Evolutionary conservation across 805 yeast species (phyloP).

Genomic region (Tetrapisispora fleetii): DNA sequence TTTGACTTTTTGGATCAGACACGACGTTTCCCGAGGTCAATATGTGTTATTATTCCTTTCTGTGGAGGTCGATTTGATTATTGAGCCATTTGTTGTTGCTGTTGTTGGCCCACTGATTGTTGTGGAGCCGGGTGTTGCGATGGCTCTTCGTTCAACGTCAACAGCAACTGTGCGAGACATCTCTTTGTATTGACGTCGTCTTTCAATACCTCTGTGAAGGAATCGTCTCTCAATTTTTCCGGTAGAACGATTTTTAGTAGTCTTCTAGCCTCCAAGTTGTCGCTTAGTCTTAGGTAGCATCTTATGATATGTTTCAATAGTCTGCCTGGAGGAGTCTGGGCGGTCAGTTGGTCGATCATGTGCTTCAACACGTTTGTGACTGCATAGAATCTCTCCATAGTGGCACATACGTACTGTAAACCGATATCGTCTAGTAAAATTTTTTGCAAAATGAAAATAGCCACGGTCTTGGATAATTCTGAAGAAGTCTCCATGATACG

Average conservation of each 20-base stretch:
- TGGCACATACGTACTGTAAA: conserved; percentile 83
- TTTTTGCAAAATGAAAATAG: conserved; percentile 90
- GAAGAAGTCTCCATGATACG: conserved; percentile 93
- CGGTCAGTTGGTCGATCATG: conserved; percentile 81
- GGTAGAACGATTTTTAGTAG: conserved; percentile 79
- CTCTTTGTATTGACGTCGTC: conserved; percentile 86
- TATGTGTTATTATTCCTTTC: background rate
- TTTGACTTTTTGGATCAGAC: too few species aligned
- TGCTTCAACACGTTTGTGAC: conserved; percentile 77
- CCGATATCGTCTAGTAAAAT: conserved; percentile 89
- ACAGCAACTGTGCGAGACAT: conserved; percentile 73
- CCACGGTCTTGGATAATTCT: conserved; percentile 90
- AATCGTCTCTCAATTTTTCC: conserved; percentile 63
- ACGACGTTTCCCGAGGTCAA: too few species aligned
- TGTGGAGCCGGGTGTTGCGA: background rate
- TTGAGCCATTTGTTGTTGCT: background rate
- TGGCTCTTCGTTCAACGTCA: conserved; percentile 44
- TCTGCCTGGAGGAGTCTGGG: conserved; percentile 63
- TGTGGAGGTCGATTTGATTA: background rate
- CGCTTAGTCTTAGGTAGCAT: conserved; percentile 84
- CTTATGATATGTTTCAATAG: conserved; percentile 86
- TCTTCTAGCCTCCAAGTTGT: conserved; percentile 81
- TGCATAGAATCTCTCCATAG: conserved; percentile 89
- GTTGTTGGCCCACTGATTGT: background rate
- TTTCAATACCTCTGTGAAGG: conserved; percentile 65